A percentile compares a stretch with the other conserved stretches of the same genome.
Conservation (phyloP, 2,329 filamentous ascomycete genomes). For the Calonectria leucothoes region DNA sequence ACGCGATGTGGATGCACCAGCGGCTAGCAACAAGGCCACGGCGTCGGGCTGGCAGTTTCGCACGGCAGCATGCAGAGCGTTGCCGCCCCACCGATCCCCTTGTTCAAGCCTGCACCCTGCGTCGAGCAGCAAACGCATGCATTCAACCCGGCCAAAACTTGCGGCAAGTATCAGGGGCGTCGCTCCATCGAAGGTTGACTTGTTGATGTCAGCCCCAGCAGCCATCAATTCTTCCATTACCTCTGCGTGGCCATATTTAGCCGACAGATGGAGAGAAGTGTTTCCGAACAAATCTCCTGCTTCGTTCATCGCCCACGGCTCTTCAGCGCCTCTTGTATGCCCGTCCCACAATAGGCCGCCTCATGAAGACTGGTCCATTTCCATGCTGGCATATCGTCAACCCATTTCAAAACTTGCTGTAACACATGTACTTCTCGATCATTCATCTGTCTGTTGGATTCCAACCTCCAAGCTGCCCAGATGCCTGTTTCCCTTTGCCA, state of each 20-base stretch:
- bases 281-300: neutral
- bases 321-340: neutral
- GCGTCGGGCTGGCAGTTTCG: neutral
- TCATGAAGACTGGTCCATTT: neutral
- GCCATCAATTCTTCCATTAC: neutral
- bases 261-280: neutral
- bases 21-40: neutral
- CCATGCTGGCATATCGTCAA: neutral
- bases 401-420: neutral
- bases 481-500: neutral
- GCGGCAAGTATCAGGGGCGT: neutral
- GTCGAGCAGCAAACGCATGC: neutral
- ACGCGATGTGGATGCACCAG: neutral
- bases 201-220: neutral
- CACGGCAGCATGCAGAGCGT: neutral
- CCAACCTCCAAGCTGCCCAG: neutral
- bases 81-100: accelerated
- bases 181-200: accelerated
- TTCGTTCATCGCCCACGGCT: neutral
- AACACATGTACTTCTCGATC: neutral
- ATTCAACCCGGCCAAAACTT: neutral
- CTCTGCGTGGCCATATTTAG: accelerated
- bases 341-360: neutral
- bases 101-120: neutral
- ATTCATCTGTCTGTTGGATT: neutral